A percentile compares a stretch with the other conserved stretches of the same genome.
Conservation (phyloP, 179 eudicot species). For the Patellifolia procumbens region DNA sequence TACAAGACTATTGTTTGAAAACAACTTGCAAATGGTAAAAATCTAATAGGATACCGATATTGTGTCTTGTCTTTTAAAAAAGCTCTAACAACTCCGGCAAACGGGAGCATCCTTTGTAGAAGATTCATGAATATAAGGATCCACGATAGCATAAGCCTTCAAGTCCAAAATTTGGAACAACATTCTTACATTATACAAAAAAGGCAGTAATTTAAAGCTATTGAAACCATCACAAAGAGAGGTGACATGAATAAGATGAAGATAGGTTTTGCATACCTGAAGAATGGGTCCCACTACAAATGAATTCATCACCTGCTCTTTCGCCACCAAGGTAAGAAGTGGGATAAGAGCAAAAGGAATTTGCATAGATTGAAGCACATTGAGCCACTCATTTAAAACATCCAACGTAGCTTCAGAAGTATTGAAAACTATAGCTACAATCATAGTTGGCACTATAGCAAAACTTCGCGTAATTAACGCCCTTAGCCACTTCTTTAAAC, state of each 20-base stretch:
- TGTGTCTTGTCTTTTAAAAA: background rate
- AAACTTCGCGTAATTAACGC: constrained; percentile 84
- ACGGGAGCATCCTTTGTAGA: no score
- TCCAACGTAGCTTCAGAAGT: constrained; percentile 73
- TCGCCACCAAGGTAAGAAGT: constrained; percentile 76
- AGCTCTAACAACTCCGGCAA: background rate
- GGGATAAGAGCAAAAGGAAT: constrained; percentile 93
- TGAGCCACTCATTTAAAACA: constrained; percentile 86
- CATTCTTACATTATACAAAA: background rate
- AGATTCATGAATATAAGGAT: no score
- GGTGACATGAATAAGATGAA: background rate
- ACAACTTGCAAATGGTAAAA: no score
- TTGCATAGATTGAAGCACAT: constrained; percentile 88
- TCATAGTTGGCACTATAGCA: constrained; percentile 88
- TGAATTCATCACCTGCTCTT: constrained; percentile 70
- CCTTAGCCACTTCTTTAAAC: constrained; percentile 76
- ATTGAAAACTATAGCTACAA: constrained; percentile 70
- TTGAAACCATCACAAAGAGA: background rate
- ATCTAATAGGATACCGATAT: no score
- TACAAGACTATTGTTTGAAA: no score
- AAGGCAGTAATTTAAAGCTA: background rate
- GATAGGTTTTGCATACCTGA: constrained; percentile 47
- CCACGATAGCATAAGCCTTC: no score
- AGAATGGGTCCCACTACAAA: constrained; percentile 66
- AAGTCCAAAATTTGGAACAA: background rate